Evolutionary conservation across 2,329 filamentous ascomycete genomes (phyloP).

Genomic region (Pseudogymnoascus sp.): DNA sequence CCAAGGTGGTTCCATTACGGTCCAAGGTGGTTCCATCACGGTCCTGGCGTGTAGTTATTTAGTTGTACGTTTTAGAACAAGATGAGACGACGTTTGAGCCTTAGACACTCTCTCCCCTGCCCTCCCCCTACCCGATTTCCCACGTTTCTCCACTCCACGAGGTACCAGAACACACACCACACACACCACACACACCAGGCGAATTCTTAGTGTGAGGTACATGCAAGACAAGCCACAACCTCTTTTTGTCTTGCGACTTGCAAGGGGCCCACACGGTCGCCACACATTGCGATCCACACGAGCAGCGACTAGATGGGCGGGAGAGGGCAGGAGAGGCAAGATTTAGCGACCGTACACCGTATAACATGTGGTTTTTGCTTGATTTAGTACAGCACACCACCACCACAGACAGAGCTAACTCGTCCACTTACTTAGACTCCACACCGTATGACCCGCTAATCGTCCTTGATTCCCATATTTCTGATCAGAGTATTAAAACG

Average conservation of each 20-base stretch:
- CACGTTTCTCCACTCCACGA: background rate
- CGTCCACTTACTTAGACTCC: background rate
- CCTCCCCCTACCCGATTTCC: too few relatives aligned
- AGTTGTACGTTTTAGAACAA: background rate
- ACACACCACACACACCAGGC: too few relatives aligned
- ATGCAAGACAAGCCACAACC: background rate
- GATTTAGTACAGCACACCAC: too few relatives aligned
- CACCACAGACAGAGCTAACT: background rate
- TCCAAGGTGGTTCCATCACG: too few relatives aligned
- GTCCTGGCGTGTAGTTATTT: background rate
- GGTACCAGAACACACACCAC: too few relatives aligned
- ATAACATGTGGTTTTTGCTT: background rate
- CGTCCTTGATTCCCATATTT: background rate
- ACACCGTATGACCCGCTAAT: background rate
- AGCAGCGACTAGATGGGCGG: background rate
- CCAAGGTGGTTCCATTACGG: too few relatives aligned
- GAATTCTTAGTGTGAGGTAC: too few relatives aligned
- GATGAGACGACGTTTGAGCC: background rate
- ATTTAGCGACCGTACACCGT: background rate
- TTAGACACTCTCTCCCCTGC: too few relatives aligned
- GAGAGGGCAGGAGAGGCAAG: background rate
- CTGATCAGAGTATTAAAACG: background rate
- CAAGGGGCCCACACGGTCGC: background rate
- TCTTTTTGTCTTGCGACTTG: background rate
- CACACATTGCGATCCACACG: background rate